Conservation (phyloP, 371 early-diverging fungal species). For the Circinella umbellata region DNA sequence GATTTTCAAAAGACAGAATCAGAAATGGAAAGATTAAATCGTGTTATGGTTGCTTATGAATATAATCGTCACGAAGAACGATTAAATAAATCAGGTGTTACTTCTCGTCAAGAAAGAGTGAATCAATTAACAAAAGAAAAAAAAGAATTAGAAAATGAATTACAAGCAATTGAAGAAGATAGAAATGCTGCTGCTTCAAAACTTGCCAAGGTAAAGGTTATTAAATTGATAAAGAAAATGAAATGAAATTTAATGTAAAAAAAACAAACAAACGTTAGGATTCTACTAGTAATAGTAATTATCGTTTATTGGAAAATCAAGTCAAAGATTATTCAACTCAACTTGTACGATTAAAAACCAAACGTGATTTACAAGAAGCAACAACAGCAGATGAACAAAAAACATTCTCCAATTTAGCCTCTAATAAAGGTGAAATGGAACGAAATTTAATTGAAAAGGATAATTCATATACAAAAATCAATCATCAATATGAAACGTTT, state of each 20-base stretch:
- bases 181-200: constrained; percentile 32
- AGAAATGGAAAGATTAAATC: constrained; percentile 84
- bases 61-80: constrained; percentile 65
- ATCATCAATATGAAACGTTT: constrained; percentile 63
- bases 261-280: constrained; percentile 30
- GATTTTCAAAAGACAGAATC: constrained; percentile 92
- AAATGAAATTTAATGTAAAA: too few relatives aligned
- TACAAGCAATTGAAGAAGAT: constrained; percentile 52
- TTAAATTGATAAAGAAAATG: too few relatives aligned
- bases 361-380: constrained; percentile 74
- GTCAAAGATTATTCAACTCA: constrained; percentile 80
- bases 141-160: constrained; percentile 49
- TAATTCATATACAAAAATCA: constrained; percentile 46
- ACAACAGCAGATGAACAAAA: constrained; percentile 79
- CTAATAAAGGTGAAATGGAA: constrained; percentile 57
- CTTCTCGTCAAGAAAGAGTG: constrained; percentile 37
- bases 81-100: constrained; percentile 45
- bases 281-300: constrained; percentile 67
- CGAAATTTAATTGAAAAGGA: constrained; percentile 57
- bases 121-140: constrained; percentile 29
- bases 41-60: constrained; percentile 85
- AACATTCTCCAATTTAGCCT: constrained; percentile 35
- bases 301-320: constrained; percentile 65
- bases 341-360: constrained; percentile 80
- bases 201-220: background rate